Evolutionary conservation across 768 basidiomycete genomes (phyloP), one percentile per base, ranked within the genome.

Genomic region (Agrocybe praecox): DNA sequence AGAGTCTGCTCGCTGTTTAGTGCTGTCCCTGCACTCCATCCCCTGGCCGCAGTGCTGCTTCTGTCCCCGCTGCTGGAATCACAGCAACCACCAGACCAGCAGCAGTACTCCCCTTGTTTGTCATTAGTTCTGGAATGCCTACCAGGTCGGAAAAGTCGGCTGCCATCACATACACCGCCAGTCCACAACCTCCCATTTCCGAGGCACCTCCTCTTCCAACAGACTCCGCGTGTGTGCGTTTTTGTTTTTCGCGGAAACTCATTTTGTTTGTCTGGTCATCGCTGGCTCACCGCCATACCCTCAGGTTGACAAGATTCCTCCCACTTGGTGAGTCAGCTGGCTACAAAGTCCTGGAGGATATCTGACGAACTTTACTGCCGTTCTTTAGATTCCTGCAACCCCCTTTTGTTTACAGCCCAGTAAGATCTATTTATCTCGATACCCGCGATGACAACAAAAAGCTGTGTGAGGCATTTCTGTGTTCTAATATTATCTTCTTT

Each of bases 161-260:
- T 34, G 33, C 33, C 15, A 34, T 15, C 8, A 34, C 33, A 15
- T 34, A 34, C 15, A 15, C 33, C 15, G 8, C 33, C 15, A 15
- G 33, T 34, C 8, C 33, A 8, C 33, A 34, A 15, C 33, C 33
- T 34, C 33, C 33, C n/a, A 73, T 89, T 44, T 62, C 81, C 14
- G 87, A 87, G 56, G 93, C 84, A 0, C 89, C 89, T 1, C 52
- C 70, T 2, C 74, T 94, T 19, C 93, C 92, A 0, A 52, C 57
- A 21, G 67, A 79, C 15, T 84, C 89, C 87, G 67, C 53, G 80
- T 73, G 10, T n/a, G 18, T 19, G 22, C 40, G 33, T 29, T 46
- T 46, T 23, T 15, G 15, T 18, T 26, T 42, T 53, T 21, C 18
- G 21, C 47, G 18, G 47, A 33, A 5, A 24, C 22, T 55, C 22